Base-by-base conservation (phyloP, 495 filamentous ascomycete genomes). In the Aspergillus heteromorphus region DNA sequence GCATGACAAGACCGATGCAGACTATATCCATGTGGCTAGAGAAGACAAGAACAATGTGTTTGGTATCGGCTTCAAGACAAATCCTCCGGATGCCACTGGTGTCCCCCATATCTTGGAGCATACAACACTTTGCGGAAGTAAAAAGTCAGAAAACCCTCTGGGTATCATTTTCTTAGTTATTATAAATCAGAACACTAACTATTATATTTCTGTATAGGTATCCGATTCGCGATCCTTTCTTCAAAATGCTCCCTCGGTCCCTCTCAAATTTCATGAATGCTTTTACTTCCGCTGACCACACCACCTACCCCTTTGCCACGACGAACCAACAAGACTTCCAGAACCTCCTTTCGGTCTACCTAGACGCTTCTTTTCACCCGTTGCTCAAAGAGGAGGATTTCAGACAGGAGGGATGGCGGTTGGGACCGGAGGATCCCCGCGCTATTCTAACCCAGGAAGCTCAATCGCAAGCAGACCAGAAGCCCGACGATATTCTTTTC, bases 221-320 rank as follows among this genome's bases (percentile, higher is more conserved):
- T 70, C 95, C 93, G 16, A 88, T 98, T 57, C 87, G 93, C 50
- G 93, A 98, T 70, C 93, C 93, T 0, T 98, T 98, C 77, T 97
- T 98, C 75, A 98, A 97, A 79, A 98, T 98, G 93, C 82, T 98
- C 23, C 95, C 92, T 13, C 86, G 93, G 45, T 96, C 93, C 20
- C 82, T 98, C 2, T 96, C 93, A 38, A 98, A 97, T 68, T 97
- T 96, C 65, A 98, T 98, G 93, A 98, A 98, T 66, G 93, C 93
- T 41, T 95, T 97, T 63, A 98, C 93, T 31, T 88, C 90, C 29
- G 85, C 89, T 18, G 93, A 98, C 65, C 91, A 98, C 65, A 98
- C 93, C n/a, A 91, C 86, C 40, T 98, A 98, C 66, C 93, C 93
- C 1, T 98, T 98, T 65, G 91, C 93, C 54, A 98, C 93, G 7